Evolutionary conservation across 306 rosid species (phyloP).

Genomic region (Corylus heterophylla): DNA sequence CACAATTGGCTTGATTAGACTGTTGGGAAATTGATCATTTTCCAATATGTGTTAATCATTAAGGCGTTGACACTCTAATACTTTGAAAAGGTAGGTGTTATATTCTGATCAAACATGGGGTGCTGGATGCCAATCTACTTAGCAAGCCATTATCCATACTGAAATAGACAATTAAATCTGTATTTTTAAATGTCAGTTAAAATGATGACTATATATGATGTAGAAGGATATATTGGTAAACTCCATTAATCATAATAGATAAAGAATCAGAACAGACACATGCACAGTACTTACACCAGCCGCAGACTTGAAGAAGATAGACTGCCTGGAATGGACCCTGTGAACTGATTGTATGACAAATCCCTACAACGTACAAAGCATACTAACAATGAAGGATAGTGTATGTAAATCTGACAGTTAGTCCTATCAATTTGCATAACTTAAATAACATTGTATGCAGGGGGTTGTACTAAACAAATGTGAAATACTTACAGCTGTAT

Average conservation of each 20-base stretch:
- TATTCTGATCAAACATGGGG: neutral
- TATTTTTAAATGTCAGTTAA: neutral
- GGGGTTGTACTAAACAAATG: constrained; percentile 8
- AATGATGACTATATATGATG: neutral
- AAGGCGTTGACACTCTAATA: neutral
- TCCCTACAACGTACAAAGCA: constrained; percentile 54
- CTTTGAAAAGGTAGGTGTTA: neutral
- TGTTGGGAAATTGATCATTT: neutral
- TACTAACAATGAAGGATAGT: constrained; percentile 17
- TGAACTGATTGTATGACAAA: constrained; percentile 74
- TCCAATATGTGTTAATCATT: neutral
- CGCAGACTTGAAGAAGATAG: constrained; percentile 69
- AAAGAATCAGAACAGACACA: constrained; percentile 13
- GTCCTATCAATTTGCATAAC: neutral
- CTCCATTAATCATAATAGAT: neutral
- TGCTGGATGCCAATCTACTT: neutral
- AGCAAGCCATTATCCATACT: neutral
- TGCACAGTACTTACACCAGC: constrained; percentile 75
- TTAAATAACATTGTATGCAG: neutral
- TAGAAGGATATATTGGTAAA: neutral
- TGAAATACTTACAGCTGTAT: constrained; percentile 62
- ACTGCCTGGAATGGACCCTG: constrained; percentile 81
- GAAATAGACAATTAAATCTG: neutral
- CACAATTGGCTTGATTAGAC: neutral
- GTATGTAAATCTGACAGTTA: neutral